Conservation (phyloP, 208 protist genomes). For the Leishmania mexicana region DNA sequence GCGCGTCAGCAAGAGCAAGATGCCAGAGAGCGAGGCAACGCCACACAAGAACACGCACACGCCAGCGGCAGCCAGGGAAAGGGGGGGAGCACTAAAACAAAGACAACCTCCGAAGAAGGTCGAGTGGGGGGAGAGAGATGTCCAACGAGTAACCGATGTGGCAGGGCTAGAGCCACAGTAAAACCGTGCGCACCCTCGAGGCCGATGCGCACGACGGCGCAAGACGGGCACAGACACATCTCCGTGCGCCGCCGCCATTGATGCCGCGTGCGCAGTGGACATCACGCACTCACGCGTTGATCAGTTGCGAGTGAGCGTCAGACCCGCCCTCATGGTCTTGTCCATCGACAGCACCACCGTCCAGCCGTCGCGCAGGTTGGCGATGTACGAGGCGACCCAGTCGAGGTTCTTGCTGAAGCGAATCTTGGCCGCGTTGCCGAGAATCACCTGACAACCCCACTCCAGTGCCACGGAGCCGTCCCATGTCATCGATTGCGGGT, state of each 20-base stretch:
- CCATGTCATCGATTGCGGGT: conserved; percentile 21
- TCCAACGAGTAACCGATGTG: no score
- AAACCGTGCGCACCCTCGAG: not conserved
- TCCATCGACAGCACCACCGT: conserved; percentile 59
- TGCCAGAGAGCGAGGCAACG: no score
- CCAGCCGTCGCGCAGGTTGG: conserved; percentile 60
- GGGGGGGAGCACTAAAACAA: no score
- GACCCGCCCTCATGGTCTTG: conserved; percentile 45
- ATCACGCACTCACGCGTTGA: not conserved
- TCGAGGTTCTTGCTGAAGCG: conserved; percentile 53
- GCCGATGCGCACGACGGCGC: not conserved
- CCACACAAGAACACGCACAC: no score
- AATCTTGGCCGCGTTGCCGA: conserved; percentile 62
- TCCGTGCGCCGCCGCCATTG: not conserved
- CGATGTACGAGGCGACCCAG: conserved; percentile 67
- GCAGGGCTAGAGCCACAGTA: no score
- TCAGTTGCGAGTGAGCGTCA: conserved; percentile 56
- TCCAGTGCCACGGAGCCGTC: conserved; percentile 48
- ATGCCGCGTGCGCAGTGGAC: not conserved
- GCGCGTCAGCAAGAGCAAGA: no score
- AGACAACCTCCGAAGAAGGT: no score
- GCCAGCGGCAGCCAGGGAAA: no score
- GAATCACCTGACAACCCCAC: conserved; percentile 46
- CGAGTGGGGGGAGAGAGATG: no score
- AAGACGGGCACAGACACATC: not conserved